Percentiles rank a stretch among this genome's conserved stretches.
These are phyloP conservation scores for Candida quercuum DNA, from an alignment of 805 yeast genomes.

Conservation along the genomic window DNA sequence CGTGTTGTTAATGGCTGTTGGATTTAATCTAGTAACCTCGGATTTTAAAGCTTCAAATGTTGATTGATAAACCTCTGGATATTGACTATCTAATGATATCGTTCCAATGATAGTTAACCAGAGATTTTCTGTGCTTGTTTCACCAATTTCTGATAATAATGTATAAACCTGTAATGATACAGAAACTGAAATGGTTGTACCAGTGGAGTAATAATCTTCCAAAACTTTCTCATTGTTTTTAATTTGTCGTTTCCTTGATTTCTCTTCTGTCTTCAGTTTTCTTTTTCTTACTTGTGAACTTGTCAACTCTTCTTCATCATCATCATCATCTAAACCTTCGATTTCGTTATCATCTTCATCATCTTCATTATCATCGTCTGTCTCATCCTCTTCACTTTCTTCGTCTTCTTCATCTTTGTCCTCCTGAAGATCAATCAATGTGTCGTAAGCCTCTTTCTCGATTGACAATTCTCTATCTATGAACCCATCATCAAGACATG, in stretches of 20 bases:
- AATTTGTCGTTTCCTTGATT: conserved; percentile 37
- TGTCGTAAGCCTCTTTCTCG: conserved; percentile 60
- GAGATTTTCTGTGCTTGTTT: conserved; percentile 56
- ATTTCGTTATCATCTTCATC: conserved; percentile 27
- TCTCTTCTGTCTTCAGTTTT: conserved; percentile 25
- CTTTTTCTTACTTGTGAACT: conserved; percentile 24
- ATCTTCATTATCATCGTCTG: conserved; percentile 24
- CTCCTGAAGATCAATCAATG: conserved; percentile 38
- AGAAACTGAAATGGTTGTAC: conserved; percentile 72
- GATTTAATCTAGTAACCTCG: conserved; percentile 71
- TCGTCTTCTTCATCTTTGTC: conserved; percentile 32
- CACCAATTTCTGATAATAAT: conserved; percentile 75
- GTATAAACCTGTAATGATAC: conserved; percentile 78
- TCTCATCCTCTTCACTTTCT: conserved; percentile 27
- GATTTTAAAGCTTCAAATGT: conserved; percentile 72
- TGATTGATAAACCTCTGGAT: conserved; percentile 69
- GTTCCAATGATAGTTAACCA: conserved; percentile 93
- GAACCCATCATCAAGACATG: conserved; percentile 84
- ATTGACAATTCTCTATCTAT: conserved; percentile 51
- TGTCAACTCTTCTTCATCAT: conserved; percentile 22
- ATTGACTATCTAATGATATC: conserved; percentile 67
- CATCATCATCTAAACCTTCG: conserved; percentile 23
- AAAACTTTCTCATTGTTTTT: conserved; percentile 47
- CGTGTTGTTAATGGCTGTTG: conserved; percentile 25
- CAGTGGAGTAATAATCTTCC: conserved; percentile 78